Conservation (phyloP, 2,329 filamentous ascomycete genomes). For the Botryotinia globosa region DNA sequence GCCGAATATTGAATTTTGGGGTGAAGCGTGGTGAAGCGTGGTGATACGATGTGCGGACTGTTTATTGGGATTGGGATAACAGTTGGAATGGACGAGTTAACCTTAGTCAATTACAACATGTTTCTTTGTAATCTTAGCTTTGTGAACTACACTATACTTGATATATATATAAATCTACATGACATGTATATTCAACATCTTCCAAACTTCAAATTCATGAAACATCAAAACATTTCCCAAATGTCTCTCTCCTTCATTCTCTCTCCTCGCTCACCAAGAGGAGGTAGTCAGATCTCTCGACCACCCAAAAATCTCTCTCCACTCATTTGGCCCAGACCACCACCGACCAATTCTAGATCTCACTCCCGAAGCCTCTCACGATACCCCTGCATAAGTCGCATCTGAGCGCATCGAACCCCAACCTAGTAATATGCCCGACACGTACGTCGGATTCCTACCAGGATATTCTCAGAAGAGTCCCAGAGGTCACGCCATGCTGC, state of each 20-base stretch:
- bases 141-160: too few relatives aligned
- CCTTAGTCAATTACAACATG: background rate
- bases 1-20: slow-evolving; percentile 5
- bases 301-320: background rate
- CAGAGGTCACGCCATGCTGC: background rate
- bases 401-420: background rate
- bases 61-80: background rate
- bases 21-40: background rate
- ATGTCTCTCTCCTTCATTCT: background rate
- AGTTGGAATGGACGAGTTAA: background rate
- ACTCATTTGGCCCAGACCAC: background rate
- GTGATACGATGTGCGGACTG: background rate
- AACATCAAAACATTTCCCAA: background rate
- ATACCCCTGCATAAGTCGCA: background rate
- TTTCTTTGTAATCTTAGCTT: too few relatives aligned
- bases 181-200: background rate
- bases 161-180: too few relatives aligned
- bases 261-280: background rate
- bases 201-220: background rate
- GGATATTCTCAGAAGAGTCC: background rate
- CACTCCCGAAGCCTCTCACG: background rate
- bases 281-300: background rate
- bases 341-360: background rate
- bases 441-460: background rate
- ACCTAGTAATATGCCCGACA: background rate